Evolutionary conservation across 148 eudicot genomes (phyloP), one percentile per base, ranked within the genome.

Genomic region (Rhododendron ovatum): DNA sequence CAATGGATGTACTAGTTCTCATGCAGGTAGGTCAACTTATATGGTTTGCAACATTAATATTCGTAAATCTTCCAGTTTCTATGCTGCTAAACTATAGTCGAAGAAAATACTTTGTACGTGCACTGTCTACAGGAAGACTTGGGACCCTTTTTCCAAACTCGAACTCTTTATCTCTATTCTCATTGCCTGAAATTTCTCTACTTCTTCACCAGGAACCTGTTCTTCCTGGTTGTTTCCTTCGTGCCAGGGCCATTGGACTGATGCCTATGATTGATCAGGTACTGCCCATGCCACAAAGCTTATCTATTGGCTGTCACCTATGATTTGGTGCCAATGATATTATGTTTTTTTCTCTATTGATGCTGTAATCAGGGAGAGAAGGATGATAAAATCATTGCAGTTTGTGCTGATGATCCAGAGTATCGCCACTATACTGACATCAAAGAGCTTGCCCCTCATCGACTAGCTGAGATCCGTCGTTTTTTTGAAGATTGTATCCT

Each of bases 241-340:
- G 96, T 35, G 98, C 95, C 63, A 90, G 95, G 87, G 94, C 98
- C 78, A 91, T 96, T 82, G 98, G 98, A 63, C 90, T 94, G 83
- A 96, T 96, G 98, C 98, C 98, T 78, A 94, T 96, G 98, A 96
- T 96, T 88, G 98, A 96, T 84, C 98, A 96, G 98, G 98, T 95
- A n/a, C 55, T n/a, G 61, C 53, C n/a, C 37, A 82, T 71, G 35
- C 43, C 26, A 12, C 79, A 53, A 51, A 84, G 43, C 61, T 37
- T 33, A 53, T 26, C 4, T 28, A 55, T 43, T 77, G 10, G 55
- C 18, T 28, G 69, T 55, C 14, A n/a, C 9, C 37, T 69, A 18
- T 69, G 85, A 8, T 83, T 45, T 33, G 59, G 24, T 2, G 63
- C 9, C 6, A 2, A 71, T 47, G 50, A 61, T 2, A 24, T 48